A percentile compares a stretch with the other conserved stretches of the same genome.
Evolutionary conservation across 1,284 basidiomycete species (phyloP).

Genomic region (Amylostereum areolatum): DNA sequence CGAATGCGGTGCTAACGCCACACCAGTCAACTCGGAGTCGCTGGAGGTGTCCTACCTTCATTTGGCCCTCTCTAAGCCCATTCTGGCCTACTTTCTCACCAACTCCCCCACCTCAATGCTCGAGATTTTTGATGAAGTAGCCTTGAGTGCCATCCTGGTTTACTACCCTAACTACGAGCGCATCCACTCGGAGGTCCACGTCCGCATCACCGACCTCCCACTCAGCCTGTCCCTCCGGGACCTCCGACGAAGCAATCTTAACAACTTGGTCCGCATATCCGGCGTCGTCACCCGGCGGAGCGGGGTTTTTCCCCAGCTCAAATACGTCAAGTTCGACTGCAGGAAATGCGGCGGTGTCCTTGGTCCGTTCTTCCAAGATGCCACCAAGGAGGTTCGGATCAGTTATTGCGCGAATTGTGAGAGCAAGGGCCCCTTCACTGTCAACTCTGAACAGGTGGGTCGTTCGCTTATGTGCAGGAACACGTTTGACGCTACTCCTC

Average conservation of each 20-base stretch:
- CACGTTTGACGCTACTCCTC: background rate
- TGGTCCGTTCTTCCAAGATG: constrained; percentile 98
- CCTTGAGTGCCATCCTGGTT: constrained; percentile 88
- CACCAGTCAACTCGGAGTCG: constrained; percentile 89
- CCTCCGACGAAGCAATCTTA: constrained; percentile 87
- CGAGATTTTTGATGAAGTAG: constrained; percentile 92
- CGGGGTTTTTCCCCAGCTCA: constrained; percentile 97
- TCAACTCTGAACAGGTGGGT: constrained; percentile 91
- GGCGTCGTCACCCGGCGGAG: constrained; percentile 97
- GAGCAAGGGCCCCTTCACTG: constrained; percentile 89
- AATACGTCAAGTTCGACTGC: constrained; percentile 99
- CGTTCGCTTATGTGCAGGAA: background rate
- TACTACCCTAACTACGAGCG: constrained; percentile 96
- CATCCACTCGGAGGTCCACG: constrained; percentile 97
- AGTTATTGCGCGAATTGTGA: constrained; percentile 94
- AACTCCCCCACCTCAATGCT: constrained; percentile 94
- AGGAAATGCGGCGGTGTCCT: constrained; percentile 86
- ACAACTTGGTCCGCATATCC: constrained; percentile 91
- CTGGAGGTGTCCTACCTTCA: constrained; percentile 96
- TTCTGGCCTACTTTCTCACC: constrained; percentile 95
- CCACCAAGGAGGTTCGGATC: constrained; percentile 89
- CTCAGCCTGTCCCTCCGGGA: constrained; percentile 88
- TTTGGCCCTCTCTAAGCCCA: constrained; percentile 85
- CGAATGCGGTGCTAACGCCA: background rate
- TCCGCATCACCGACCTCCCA: constrained; percentile 93